phyloP scores from a whole-genome alignment of 345 rosid species.

The Camelina sativa region DNA sequence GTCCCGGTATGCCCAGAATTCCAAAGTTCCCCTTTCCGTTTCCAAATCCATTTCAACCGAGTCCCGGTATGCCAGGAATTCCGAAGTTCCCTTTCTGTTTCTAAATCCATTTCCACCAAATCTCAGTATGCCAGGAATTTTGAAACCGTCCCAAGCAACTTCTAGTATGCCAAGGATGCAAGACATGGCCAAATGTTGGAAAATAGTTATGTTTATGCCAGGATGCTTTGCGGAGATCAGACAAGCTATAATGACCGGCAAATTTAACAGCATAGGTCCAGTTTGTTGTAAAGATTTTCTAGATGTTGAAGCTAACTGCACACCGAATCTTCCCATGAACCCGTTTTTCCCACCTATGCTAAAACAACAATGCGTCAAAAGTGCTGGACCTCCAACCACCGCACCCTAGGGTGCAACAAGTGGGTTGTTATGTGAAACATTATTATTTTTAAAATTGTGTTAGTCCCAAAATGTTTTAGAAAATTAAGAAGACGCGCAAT shows the following conservation, averaged over 20 bases:
- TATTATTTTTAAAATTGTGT: background rate
- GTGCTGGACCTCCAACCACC: background rate
- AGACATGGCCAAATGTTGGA: background rate
- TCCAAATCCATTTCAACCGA: slow-evolving; percentile 26
- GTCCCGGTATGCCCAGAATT: background rate
- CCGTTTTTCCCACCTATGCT: background rate
- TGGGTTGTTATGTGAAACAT: background rate
- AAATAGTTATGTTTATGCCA: background rate
- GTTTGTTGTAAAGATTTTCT: slow-evolving; percentile 30
- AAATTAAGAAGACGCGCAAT: background rate
- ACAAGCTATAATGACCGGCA: background rate
- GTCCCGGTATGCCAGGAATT: background rate
- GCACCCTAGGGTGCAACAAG: background rate
- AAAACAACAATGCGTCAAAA: slow-evolving; percentile 3
- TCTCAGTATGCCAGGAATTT: background rate
- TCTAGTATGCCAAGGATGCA: background rate
- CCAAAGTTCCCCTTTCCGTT: background rate
- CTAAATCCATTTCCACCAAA: slow-evolving; percentile 17
- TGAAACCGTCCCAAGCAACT: slow-evolving; percentile 3
- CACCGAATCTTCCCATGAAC: too few relatives aligned
- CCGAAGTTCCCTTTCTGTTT: background rate
- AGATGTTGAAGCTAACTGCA: slow-evolving; percentile 15
- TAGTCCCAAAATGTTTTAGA: background rate
- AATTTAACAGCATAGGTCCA: background rate
- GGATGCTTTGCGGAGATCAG: background rate